phyloP scores from a whole-genome alignment of 768 basidiomycete genomes.

The Lentinus brumalis region DNA sequence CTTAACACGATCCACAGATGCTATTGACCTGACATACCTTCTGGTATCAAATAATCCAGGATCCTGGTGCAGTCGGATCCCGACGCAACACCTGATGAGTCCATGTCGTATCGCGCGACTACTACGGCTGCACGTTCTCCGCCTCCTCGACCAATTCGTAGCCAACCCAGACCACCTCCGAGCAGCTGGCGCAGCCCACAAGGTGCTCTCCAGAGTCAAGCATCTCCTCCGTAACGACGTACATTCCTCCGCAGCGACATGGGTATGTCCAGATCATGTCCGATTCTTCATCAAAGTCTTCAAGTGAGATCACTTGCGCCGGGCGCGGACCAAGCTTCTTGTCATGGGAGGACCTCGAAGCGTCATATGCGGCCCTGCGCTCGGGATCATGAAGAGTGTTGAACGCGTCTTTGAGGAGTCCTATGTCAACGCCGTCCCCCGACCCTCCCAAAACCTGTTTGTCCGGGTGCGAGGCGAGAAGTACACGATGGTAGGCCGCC shows the following conservation, averaged over 20 bases:
- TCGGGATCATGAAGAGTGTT: slow-evolving; percentile 53
- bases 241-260: slow-evolving; percentile 77
- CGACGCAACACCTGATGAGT: no score
- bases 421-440: slow-evolving; percentile 45
- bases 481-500: slow-evolving; percentile 65
- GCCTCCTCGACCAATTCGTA: slow-evolving; percentile 52
- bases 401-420: slow-evolving; percentile 69
- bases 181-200: slow-evolving; percentile 72
- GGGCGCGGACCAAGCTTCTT: slow-evolving; percentile 53
- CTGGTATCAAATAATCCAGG: no score
- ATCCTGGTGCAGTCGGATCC: no score
- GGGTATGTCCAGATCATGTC: slow-evolving; percentile 53
- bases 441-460: slow-evolving; percentile 33
- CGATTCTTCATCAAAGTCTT: slow-evolving; percentile 56
- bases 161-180: slow-evolving; percentile 85
- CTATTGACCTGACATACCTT: no score
- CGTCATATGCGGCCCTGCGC: slow-evolving; percentile 56
- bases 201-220: slow-evolving; percentile 76
- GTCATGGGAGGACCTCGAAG: slow-evolving; percentile 7
- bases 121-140: not conserved
- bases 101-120: not conserved
- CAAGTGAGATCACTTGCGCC: slow-evolving; percentile 76
- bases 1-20: no score
- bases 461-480: slow-evolving; percentile 69
- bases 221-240: slow-evolving; percentile 54